These are phyloP conservation scores for Lasiodiplodia theobromae DNA, from an alignment of 2,329 filamentous ascomycete genomes.

Conservation along the genomic window DNA sequence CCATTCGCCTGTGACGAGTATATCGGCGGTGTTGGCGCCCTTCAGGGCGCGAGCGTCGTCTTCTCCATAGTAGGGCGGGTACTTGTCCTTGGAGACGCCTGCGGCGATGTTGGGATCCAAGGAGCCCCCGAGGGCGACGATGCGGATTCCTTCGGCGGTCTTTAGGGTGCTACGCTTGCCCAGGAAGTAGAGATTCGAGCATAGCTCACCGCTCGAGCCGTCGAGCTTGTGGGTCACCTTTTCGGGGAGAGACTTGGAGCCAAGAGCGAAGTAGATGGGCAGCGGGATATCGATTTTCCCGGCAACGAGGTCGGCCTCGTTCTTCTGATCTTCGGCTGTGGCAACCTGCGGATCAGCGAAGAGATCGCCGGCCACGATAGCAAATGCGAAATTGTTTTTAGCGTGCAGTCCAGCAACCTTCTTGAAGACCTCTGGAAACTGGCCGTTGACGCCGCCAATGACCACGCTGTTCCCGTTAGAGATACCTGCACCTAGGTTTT, in stretches of 20 bases:
- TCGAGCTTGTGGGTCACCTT: conserved; percentile 76
- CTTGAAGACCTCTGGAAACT: conserved; percentile 75
- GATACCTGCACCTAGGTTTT: neutral
- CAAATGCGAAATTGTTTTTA: conserved; percentile 89
- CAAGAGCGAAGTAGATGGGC: conserved; percentile 90
- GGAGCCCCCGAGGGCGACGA: conserved; percentile 83
- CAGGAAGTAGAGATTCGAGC: conserved; percentile 88
- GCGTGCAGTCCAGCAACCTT: conserved; percentile 82
- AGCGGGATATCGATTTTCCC: conserved; percentile 79
- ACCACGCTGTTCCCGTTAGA: conserved; percentile 67
- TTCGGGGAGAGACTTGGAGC: conserved; percentile 73
- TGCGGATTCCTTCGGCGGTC: conserved; percentile 85
- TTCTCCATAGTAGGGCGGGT: conserved; percentile 78
- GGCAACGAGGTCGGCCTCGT: conserved; percentile 65
- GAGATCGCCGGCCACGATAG: conserved; percentile 82
- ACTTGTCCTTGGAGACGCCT: conserved; percentile 73
- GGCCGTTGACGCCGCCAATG: conserved; percentile 81
- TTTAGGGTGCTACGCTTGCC: conserved; percentile 87
- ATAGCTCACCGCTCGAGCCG: conserved; percentile 73
- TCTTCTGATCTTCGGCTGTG: conserved; percentile 62
- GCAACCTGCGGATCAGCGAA: conserved; percentile 64
- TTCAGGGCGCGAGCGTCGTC: conserved; percentile 78
- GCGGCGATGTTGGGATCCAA: conserved; percentile 67
- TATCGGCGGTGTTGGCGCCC: conserved; percentile 81
- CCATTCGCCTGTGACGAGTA: conserved; percentile 88